A percentile compares a stretch with the other conserved stretches of the same genome.
Evolutionary conservation across 139 green algal genomes (phyloP).

Genomic region (Coelastrella sp.): DNA sequence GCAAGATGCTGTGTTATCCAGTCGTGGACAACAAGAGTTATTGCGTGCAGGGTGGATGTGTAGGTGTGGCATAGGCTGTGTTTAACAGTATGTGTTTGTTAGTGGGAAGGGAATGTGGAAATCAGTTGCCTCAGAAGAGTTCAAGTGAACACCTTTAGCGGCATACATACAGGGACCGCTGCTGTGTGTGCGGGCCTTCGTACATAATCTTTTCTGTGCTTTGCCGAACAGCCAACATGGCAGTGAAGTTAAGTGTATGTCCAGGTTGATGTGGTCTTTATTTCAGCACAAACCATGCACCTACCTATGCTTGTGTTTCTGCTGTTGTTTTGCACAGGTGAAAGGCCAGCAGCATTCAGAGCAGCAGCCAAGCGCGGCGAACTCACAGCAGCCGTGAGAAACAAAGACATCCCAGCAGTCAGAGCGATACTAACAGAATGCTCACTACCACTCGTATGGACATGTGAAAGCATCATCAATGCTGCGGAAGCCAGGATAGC

Average conservation of each 20-base stretch:
- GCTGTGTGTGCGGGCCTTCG: neutral
- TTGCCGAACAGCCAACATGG: neutral
- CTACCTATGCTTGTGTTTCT: neutral
- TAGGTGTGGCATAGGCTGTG: neutral
- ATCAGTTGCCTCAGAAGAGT: neutral
- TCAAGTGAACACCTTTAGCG: neutral
- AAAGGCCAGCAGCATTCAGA: constrained; percentile 15
- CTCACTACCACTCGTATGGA: constrained; percentile 10
- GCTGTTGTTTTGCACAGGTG: neutral
- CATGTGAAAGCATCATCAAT: neutral
- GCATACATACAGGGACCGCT: neutral
- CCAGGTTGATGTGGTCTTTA: neutral
- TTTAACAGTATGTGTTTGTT: neutral
- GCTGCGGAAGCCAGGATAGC: neutral
- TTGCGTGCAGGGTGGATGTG: too few relatives aligned
- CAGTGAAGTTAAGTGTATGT: neutral
- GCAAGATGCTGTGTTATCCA: neutral
- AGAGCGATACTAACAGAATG: neutral
- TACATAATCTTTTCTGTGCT: too few relatives aligned
- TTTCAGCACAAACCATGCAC: neutral
- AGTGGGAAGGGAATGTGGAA: too few relatives aligned
- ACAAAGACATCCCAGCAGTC: neutral
- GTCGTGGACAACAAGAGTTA: too few relatives aligned
- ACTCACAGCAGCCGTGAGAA: constrained; percentile 15
- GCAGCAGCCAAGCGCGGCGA: constrained; percentile 34